Conservation (phyloP, 192 early-diverging fungal species). For the Linnemannia zychae region DNA sequence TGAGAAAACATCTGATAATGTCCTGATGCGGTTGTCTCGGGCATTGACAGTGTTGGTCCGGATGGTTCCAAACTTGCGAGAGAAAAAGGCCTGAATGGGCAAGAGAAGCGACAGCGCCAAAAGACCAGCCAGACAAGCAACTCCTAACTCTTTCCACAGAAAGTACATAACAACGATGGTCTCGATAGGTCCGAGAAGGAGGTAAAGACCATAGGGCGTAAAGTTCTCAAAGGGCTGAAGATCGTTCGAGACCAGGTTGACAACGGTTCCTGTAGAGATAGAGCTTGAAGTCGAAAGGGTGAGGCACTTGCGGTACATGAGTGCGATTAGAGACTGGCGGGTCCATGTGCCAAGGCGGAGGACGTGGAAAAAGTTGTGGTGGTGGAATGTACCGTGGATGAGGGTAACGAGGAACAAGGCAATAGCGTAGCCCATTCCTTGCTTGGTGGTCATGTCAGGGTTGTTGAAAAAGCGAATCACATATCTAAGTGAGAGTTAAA, state of each 20-base stretch:
- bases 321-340: slow-evolving; percentile 16
- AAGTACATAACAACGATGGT: slow-evolving; percentile 14
- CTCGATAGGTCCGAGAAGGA: slow-evolving; percentile 27
- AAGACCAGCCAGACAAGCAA: slow-evolving; percentile 19
- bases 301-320: slow-evolving; percentile 49
- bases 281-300: slow-evolving; percentile 38
- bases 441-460: background rate
- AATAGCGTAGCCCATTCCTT: slow-evolving; percentile 26
- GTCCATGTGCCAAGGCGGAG: slow-evolving; percentile 20
- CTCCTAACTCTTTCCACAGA: slow-evolving; percentile 17
- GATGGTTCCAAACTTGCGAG: background rate
- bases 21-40: slow-evolving; percentile 22
- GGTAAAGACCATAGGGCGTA: slow-evolving; percentile 10
- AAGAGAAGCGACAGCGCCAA: slow-evolving; percentile 4
- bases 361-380: slow-evolving; percentile 20
- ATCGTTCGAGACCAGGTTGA: slow-evolving; percentile 47
- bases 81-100: slow-evolving; percentile 15
- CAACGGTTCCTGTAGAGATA: slow-evolving; percentile 40
- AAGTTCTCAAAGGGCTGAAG: slow-evolving; percentile 32
- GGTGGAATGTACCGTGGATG: slow-evolving; percentile 24
- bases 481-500: slow-evolving; percentile 8
- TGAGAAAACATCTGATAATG: slow-evolving; percentile 25
- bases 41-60: slow-evolving; percentile 12
- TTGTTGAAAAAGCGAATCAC: slow-evolving; percentile 31
- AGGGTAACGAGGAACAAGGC: slow-evolving; percentile 15